Evolutionary conservation across 1,284 basidiomycete genomes (phyloP).

Genomic region (Papiliotrema laurentii): DNA sequence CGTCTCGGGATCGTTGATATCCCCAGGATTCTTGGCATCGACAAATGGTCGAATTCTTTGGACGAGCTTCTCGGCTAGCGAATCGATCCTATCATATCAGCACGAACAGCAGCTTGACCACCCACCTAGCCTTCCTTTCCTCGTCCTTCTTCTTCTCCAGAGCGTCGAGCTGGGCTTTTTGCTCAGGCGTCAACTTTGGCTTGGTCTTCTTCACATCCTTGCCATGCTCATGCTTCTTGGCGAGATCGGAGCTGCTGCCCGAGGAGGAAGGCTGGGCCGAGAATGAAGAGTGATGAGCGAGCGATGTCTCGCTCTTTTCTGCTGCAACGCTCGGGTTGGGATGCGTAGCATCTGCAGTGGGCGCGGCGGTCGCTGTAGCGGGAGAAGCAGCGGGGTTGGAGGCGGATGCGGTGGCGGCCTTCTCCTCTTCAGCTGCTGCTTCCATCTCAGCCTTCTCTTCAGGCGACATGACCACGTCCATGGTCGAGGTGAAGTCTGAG

Average conservation of each 20-base stretch:
- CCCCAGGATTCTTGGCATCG: conserved; percentile 82
- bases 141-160: conserved; percentile 73
- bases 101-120: conserved; percentile 9
- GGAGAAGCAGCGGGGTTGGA: conserved; percentile 29
- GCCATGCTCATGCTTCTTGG: conserved; percentile 15
- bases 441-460: conserved; percentile 88
- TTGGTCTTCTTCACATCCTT: conserved; percentile 53
- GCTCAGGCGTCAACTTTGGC: conserved; percentile 70
- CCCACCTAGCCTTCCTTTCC: conserved; percentile 66
- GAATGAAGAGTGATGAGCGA: conserved; percentile 34
- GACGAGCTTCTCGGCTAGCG: conserved; percentile 68
- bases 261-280: conserved; percentile 29
- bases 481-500: conserved; percentile 44
- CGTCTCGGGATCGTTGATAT: conserved; percentile 78
- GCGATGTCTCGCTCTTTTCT: conserved; percentile 16
- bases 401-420: conserved; percentile 41
- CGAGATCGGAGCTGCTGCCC: conserved; percentile 17
- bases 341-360: conserved; percentile 12
- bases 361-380: conserved; percentile 16
- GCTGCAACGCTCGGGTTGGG: conserved; percentile 12
- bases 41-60: conserved; percentile 83
- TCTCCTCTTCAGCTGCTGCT: conserved; percentile 46
- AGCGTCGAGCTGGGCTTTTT: conserved; percentile 72
- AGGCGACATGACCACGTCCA: conserved; percentile 59
- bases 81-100: conserved; percentile 55